A percentile compares a stretch with the other conserved stretches of the same genome.
phyloP scores from a whole-genome alignment of 345 rosid species.

The Alliaria petiolata region DNA sequence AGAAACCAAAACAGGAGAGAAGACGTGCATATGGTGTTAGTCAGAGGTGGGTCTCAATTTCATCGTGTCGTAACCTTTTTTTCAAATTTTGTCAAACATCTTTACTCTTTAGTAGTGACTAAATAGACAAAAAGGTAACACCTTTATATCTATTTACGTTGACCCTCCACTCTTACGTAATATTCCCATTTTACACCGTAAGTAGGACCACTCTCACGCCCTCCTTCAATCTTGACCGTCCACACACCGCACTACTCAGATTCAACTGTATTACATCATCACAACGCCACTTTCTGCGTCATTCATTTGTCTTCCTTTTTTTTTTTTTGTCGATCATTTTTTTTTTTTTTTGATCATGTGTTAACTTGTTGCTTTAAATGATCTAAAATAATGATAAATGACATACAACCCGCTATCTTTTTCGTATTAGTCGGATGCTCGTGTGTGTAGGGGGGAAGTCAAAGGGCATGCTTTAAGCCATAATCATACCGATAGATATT shows the following conservation, averaged over 20 bases:
- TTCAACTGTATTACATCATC: constrained; percentile 21
- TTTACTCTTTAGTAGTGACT: constrained; percentile 19
- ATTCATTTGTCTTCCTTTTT: not conserved
- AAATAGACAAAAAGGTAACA: constrained; percentile 25
- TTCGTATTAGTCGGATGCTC: not conserved
- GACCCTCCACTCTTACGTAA: constrained; percentile 24
- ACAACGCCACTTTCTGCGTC: constrained; percentile 33
- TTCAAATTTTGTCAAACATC: constrained; percentile 25
- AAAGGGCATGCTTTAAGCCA: constrained; percentile 10
- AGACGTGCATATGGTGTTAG: constrained; percentile 12
- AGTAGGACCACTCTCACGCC: not conserved
- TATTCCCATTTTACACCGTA: not conserved
- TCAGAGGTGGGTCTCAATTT: constrained; percentile 18
- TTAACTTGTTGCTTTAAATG: not conserved
- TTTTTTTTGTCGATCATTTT: not conserved
- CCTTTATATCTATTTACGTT: constrained; percentile 34
- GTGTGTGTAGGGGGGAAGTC: not conserved
- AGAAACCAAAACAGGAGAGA: not conserved
- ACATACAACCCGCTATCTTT: no score
- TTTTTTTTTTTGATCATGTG: not conserved
- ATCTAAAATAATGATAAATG: not conserved
- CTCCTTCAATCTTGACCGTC: constrained; percentile 18
- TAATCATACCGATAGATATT: not conserved
- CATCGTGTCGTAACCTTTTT: constrained; percentile 17
- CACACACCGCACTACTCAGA: constrained; percentile 26